Evolutionary conservation across 345 rosid species (phyloP), one percentile per base, ranked within the genome.

Genomic region (Eucalyptus shirleyi): DNA sequence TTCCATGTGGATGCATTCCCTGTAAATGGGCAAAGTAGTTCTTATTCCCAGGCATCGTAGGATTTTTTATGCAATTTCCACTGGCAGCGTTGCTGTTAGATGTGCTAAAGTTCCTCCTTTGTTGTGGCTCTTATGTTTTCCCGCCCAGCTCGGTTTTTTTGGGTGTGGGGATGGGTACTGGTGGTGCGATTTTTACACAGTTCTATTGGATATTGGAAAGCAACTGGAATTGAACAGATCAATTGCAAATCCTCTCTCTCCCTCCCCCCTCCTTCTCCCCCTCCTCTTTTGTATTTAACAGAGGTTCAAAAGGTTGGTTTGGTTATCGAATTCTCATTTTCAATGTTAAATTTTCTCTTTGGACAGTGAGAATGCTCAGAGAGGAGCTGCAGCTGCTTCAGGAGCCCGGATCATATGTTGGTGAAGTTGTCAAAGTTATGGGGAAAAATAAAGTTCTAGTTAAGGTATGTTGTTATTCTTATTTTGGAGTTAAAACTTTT

Each of bases 401-500:
- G 88, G 99, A 98, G 90, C 99, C 99, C 86, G 99, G 99, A 19
- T 98, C 99, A 67, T 98, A 98, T 94, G 99, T 98, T 88, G 99
- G 99, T 50, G 99, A 98, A 91, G 99, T 96, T 91, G 99, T 98
- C 55, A 98, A 98, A 96, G 99, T 96, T 19, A 98, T 98, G 99
- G 99, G 99, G 6, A 98, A 98, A 92, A 98, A 98, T 91, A 98
- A 96, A 91, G 99, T 98, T 89, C 91, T 97, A 81, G 99, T 98
- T 86, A 98, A 98, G 99, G 99, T 95, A 37, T 37, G 28, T 10
- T 72, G 23, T 72, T 77, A 45, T 77, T 77, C 47, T 77, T 77
- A 77, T 21, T 5, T 77, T 77, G 83, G 81, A 34, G 26, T 34
- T 69, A 4, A 69, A 69, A 34, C 14, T 69, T 67, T 34, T 69